Evolutionary conservation across 148 eudicot genomes (phyloP).

Genomic region (Selenicereus undatus): DNA sequence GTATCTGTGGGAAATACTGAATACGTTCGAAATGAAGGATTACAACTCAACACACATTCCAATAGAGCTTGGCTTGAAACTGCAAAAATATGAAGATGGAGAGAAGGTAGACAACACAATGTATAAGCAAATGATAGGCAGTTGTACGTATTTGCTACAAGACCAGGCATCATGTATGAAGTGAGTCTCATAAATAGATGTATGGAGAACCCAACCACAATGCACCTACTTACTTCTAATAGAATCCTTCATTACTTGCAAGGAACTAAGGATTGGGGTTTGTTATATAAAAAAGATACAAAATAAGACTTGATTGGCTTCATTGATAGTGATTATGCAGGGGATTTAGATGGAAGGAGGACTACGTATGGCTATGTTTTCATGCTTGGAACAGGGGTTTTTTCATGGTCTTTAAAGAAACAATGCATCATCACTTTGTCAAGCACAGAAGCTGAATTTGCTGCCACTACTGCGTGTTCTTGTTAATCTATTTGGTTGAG

Average conservation of each 20-base stretch:
- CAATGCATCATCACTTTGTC: background rate
- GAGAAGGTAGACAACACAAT: background rate
- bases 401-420: no score
- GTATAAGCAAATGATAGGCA: conserved; percentile 15
- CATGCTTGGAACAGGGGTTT: no score
- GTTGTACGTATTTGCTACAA: background rate
- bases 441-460: background rate
- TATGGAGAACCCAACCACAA: conserved; percentile 3
- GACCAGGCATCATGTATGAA: background rate
- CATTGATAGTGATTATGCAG: conserved; percentile 11
- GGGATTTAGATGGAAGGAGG: no score
- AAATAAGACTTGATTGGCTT: conserved; percentile 3
- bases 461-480: background rate
- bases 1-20: conserved; percentile 9
- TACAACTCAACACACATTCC: no score
- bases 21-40: no score
- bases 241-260: conserved; percentile 9
- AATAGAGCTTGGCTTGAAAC: background rate
- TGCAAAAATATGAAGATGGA: background rate
- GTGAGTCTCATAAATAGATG: conserved; percentile 8
- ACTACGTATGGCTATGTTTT: no score
- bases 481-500: background rate
- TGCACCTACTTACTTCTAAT: background rate
- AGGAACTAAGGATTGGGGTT: conserved; percentile 3
- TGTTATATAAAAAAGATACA: background rate